Conservation (phyloP, 2,329 filamentous ascomycete species). For the Neopestalotiopsis clavispora region DNA sequence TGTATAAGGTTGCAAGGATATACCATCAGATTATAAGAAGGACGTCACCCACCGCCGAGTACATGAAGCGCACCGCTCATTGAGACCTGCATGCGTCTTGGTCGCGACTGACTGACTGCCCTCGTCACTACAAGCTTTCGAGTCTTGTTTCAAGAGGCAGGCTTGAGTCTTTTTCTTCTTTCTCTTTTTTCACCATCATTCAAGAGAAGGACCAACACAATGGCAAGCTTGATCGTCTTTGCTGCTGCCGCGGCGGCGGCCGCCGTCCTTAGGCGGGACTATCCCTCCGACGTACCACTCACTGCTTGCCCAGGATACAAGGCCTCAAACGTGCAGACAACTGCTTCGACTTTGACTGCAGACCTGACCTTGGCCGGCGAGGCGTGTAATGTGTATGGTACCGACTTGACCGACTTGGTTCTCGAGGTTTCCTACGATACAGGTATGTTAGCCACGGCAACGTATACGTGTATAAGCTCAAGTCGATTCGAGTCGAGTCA, state of each 20-base stretch:
- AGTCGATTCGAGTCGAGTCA: not conserved
- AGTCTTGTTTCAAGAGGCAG: not conserved
- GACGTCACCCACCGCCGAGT: not conserved
- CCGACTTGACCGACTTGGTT: conserved; percentile 65
- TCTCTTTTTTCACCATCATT: not conserved
- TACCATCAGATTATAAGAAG: too few relatives aligned
- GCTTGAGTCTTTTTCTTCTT: too few relatives aligned
- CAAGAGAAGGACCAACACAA: conserved; percentile 18
- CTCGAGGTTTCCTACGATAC: conserved; percentile 70
- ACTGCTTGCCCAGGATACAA: conserved; percentile 64
- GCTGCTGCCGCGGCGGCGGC: conserved; percentile 32
- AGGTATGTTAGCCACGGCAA: conserved; percentile 31
- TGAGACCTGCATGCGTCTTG: not conserved
- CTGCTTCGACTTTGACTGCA: conserved; percentile 60
- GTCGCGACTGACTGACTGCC: not conserved
- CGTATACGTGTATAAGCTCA: not conserved
- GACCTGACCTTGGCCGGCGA: conserved; percentile 66
- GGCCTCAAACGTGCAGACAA: conserved; percentile 60
- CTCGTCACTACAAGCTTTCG: not conserved
- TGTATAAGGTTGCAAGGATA: too few relatives aligned
- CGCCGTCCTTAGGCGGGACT: conserved; percentile 28
- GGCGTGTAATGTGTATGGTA: conserved; percentile 73
- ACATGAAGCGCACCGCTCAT: not conserved
- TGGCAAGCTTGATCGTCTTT: conserved; percentile 34
- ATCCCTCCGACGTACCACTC: conserved; percentile 32